Evolutionary conservation across 345 rosid species (phyloP).

Genomic region (Lumnitzera littorea): DNA sequence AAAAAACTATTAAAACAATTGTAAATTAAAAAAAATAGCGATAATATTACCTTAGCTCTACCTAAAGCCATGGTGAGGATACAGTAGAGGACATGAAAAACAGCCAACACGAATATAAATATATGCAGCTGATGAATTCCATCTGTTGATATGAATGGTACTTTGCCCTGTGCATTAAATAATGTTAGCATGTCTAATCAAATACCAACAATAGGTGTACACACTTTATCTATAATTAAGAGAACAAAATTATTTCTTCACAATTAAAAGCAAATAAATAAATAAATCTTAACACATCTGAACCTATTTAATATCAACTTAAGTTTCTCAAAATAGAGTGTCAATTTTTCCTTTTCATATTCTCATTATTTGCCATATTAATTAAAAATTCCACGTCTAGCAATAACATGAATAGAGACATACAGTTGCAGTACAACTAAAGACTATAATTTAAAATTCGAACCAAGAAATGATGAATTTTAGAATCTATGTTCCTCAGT

Average conservation of each 20-base stretch:
- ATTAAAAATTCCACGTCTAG: too few relatives aligned
- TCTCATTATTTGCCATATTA: too few relatives aligned
- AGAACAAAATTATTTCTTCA: neutral
- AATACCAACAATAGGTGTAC: neutral
- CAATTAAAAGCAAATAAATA: neutral
- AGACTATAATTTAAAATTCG: too few relatives aligned
- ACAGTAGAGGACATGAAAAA: constrained; percentile 75
- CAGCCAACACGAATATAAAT: constrained; percentile 79
- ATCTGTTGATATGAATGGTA: constrained; percentile 68
- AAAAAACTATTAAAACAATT: neutral
- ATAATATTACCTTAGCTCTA: constrained; percentile 49
- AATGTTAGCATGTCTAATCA: neutral
- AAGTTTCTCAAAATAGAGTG: too few relatives aligned
- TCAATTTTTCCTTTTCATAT: too few relatives aligned
- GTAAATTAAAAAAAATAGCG: neutral
- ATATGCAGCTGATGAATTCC: constrained; percentile 90
- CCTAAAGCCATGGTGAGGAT: constrained; percentile 66
- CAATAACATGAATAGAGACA: too few relatives aligned
- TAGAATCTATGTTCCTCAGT: too few relatives aligned
- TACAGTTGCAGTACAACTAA: too few relatives aligned
- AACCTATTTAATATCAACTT: too few relatives aligned
- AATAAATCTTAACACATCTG: too few relatives aligned
- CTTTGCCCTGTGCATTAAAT: constrained; percentile 50
- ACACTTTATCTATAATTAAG: neutral
- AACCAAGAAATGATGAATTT: too few relatives aligned